These are phyloP conservation scores for Diplodia scrobiculata DNA, from an alignment of 2,329 filamentous ascomycete species.

Conservation along the genomic window DNA sequence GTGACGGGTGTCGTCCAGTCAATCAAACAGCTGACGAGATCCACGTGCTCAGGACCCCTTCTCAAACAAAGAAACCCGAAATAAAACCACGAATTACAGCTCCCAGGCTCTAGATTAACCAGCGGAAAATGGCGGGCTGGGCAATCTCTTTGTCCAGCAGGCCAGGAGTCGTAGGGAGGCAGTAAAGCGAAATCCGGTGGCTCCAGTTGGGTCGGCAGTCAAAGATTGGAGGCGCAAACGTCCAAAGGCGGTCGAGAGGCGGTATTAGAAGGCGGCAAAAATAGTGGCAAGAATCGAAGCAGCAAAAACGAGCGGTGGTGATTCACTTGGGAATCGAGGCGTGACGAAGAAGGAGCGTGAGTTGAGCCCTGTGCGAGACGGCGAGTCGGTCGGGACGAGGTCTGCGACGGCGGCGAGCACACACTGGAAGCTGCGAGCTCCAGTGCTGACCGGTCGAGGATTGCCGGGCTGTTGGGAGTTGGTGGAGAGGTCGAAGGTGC, in stretches of 20 bases:
- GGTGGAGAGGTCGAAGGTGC: constrained; percentile 33
- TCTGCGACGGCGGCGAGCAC: constrained; percentile 41
- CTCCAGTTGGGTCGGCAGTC: not conserved
- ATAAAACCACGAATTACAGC: constrained; percentile 16
- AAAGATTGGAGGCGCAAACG: constrained; percentile 29
- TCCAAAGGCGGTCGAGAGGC: constrained; percentile 32
- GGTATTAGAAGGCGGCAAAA: constrained; percentile 28
- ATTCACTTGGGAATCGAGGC: constrained; percentile 41
- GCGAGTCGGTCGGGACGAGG: constrained; percentile 30
- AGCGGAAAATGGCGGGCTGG: not conserved
- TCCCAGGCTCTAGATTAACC: constrained; percentile 15
- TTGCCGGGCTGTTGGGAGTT: constrained; percentile 38
- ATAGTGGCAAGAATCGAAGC: constrained; percentile 32
- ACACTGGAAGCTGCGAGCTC: constrained; percentile 37
- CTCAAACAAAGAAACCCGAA: constrained; percentile 26
- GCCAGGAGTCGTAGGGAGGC: constrained; percentile 4
- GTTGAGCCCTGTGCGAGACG: constrained; percentile 32
- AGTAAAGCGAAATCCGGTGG: not conserved
- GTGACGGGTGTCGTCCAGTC: constrained; percentile 20
- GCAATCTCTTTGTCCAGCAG: constrained; percentile 8
- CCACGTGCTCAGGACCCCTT: constrained; percentile 18
- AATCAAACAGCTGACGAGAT: constrained; percentile 13
- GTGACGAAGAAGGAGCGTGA: constrained; percentile 39
- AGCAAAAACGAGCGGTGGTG: constrained; percentile 39
- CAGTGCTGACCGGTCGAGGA: constrained; percentile 41